phyloP scores from a whole-genome alignment of 768 basidiomycete species.

The Podaxis sp. region DNA sequence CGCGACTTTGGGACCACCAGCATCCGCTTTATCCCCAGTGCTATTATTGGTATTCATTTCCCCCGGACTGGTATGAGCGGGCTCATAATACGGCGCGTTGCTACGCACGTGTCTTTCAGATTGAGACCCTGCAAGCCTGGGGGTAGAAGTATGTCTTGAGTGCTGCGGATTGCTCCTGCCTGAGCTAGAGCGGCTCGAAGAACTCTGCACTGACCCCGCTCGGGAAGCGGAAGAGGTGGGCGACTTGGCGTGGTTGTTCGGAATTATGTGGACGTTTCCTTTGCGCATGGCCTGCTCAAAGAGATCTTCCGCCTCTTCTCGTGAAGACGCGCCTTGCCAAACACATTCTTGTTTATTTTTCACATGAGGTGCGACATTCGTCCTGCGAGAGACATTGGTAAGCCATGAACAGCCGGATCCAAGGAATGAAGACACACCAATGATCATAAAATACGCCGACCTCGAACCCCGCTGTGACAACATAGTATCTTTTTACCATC shows the following conservation, averaged over 20 bases:
- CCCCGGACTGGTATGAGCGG: neutral
- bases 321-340: conserved; percentile 41
- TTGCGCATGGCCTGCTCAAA: conserved; percentile 28
- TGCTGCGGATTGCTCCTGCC: neutral
- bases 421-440: neutral
- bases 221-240: conserved; percentile 3
- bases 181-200: neutral
- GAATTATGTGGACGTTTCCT: conserved; percentile 31
- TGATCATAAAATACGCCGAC: conserved; percentile 10
- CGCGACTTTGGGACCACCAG: neutral
- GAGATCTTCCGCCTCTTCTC: conserved; percentile 39
- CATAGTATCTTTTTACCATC: conserved; percentile 14
- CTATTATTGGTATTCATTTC: neutral
- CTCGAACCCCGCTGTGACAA: neutral
- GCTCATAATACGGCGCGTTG: conserved; percentile 3
- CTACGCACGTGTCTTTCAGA: conserved; percentile 5
- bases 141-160: neutral
- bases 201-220: neutral
- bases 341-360: conserved; percentile 41
- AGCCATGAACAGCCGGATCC: neutral
- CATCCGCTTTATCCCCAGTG: neutral
- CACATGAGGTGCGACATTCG: conserved; percentile 43
- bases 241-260: conserved; percentile 1
- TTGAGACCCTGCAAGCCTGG: conserved; percentile 6
- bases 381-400: conserved; percentile 32